Percentiles rank a stretch among this genome's conserved stretches.
Evolutionary conservation across 2,329 filamentous ascomycete species (phyloP).

Genomic region (Xylaria sp.): DNA sequence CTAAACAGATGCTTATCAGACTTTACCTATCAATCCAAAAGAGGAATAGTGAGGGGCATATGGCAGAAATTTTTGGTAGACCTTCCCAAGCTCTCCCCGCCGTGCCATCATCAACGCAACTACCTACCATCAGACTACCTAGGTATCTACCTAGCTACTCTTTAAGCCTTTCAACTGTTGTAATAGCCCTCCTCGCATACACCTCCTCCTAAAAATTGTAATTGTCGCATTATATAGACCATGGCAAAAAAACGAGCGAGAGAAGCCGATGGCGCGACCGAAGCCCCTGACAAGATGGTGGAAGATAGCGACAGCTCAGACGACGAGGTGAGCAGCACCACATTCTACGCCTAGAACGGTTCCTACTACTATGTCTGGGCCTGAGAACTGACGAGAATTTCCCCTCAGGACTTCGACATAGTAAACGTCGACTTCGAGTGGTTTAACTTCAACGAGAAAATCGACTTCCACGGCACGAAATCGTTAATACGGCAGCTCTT

Average conservation of each 20-base stretch:
- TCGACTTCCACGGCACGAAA: constrained; percentile 97
- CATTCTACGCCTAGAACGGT: background rate
- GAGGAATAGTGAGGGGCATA: constrained; percentile 57
- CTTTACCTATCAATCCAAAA: constrained; percentile 43
- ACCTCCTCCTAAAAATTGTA: background rate
- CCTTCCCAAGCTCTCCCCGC: constrained; percentile 28
- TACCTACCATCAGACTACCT: constrained; percentile 5
- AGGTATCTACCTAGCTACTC: background rate
- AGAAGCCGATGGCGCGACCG: constrained; percentile 59
- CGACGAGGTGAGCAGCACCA: constrained; percentile 56
- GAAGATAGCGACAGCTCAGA: constrained; percentile 61
- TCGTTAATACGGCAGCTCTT: constrained; percentile 90
- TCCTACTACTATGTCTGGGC: background rate
- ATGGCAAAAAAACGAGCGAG: constrained; percentile 65
- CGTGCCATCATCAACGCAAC: constrained; percentile 8
- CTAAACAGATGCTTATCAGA: constrained; percentile 14
- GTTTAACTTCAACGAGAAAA: constrained; percentile 90
- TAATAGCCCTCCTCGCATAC: background rate
- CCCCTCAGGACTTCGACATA: constrained; percentile 82
- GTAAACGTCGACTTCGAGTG: constrained; percentile 98
- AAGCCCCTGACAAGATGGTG: constrained; percentile 62
- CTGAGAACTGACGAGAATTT: constrained; percentile 31
- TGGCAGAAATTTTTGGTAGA: constrained; percentile 53
- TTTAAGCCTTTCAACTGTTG: background rate
- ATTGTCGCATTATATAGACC: constrained; percentile 22